phyloP scores from a whole-genome alignment of 2,329 filamentous ascomycete genomes.

The Hypoxylon sp. region DNA sequence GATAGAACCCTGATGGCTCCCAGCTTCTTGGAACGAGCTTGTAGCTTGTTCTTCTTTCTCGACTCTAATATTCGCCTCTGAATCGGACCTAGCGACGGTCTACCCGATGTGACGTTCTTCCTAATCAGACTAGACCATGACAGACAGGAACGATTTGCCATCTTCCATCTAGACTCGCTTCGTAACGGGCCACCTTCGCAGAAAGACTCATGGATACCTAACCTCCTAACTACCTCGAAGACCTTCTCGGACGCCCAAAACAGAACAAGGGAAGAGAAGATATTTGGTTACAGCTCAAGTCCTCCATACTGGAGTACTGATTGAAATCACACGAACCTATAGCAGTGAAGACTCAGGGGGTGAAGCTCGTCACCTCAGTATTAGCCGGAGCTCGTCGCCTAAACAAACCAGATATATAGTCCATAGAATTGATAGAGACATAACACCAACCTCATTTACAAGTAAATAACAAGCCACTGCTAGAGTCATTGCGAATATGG shows the following conservation, averaged over 20 bases:
- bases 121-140: neutral
- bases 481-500: neutral
- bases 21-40: neutral
- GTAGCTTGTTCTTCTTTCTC: neutral
- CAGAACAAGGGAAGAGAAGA: no score
- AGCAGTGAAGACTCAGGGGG: neutral
- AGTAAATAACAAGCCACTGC: neutral
- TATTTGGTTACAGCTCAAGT: neutral
- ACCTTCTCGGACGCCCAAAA: no score
- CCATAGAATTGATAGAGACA: neutral
- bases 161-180: no score
- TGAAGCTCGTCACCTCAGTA: neutral
- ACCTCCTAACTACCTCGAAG: no score
- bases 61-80: neutral
- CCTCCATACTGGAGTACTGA: neutral
- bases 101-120: neutral
- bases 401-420: neutral
- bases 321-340: neutral
- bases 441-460: neutral
- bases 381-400: conserved; percentile 8
- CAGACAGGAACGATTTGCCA: neutral
- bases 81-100: neutral
- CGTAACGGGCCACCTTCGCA: no score
- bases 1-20: neutral
- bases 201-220: no score